phyloP scores from a whole-genome alignment of 306 rosid genomes.

The Lithocarpus polystachyus region DNA sequence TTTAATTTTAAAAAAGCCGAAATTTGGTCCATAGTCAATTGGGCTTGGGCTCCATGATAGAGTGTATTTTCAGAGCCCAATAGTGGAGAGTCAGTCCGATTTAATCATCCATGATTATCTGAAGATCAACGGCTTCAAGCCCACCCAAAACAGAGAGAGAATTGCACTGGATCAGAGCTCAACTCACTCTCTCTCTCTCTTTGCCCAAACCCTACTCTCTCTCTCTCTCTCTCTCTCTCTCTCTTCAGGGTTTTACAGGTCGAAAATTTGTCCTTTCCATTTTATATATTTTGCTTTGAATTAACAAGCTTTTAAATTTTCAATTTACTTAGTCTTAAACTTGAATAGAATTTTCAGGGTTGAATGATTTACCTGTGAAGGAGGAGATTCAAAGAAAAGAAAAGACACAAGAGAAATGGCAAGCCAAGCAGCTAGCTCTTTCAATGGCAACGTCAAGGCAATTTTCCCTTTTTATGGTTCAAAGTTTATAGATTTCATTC shows the following conservation, averaged over 20 bases:
- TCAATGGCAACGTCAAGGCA: slow-evolving; percentile 50
- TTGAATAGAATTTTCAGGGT: neutral
- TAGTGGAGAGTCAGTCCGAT: neutral
- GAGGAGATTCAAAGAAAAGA: neutral
- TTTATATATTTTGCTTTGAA: neutral
- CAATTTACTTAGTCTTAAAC: neutral
- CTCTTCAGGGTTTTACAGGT: slow-evolving; percentile 17
- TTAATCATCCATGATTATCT: neutral
- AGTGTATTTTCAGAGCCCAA: neutral
- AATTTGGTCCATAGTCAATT: no score
- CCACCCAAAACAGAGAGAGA: neutral
- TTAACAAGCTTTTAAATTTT: neutral
- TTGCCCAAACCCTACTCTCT: neutral
- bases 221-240: neutral
- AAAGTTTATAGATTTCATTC: neutral
- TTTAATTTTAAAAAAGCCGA: no score
- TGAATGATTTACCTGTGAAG: slow-evolving; percentile 5
- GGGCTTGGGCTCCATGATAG: neutral
- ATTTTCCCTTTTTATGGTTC: neutral
- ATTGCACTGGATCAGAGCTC: neutral
- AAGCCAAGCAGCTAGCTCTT: slow-evolving; percentile 37
- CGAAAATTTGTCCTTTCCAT: neutral
- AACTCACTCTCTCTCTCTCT: neutral
- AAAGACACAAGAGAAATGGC: slow-evolving; percentile 30
- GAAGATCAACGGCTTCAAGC: neutral